Evolutionary conservation across 441 rosid genomes (phyloP), one percentile per base, ranked within the genome.

Genomic region (Lepidium campestre): DNA sequence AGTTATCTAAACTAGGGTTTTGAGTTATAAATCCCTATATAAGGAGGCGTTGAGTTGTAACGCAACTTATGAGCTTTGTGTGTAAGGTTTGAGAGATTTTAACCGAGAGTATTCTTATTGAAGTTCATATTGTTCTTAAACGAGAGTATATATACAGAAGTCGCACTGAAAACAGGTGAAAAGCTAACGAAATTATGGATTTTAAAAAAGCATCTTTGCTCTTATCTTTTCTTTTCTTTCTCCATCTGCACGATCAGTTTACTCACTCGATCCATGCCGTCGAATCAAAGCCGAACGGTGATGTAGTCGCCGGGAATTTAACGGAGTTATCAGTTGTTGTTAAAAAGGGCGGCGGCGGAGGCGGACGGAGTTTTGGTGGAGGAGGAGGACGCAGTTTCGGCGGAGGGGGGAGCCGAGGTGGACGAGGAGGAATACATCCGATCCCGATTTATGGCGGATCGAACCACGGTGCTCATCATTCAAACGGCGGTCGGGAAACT

Each of bases 401-500:
- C 3, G 31, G 73, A 10, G 54, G 60, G 6, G 19, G 59, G 7
- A 2, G 63, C 0, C 37, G 62, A 22, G 45, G 34, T n/a, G 41
- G 55, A 13, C 25, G 36, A 31, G 44, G 63, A 14, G 22, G 57
- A 2, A 2, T 49, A 11, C 37, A 5, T 37, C 58, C 41, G 31
- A 2, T 57, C 57, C 60, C 75, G 60, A 5, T 64, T 22, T 10
- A 15, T 13, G 75, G 71, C 5, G 65, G 45, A 20, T 56, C 66
- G 25, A 36, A 56, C 59, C 70, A 25, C 75, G 12, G 70, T 29
- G 58, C 29, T 71, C 57, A 22, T 6, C 75, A 39, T 49, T 72
- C 61, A 48, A 72, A 40, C 55, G 55, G 60, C 7, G 55, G 18
- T 10, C 75, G 75, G 48, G 48, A 65, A 65, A 57, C 5, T 41